Evolutionary conservation across 768 basidiomycete genomes (phyloP).

Genomic region (Steccherinum ochraceum): DNA sequence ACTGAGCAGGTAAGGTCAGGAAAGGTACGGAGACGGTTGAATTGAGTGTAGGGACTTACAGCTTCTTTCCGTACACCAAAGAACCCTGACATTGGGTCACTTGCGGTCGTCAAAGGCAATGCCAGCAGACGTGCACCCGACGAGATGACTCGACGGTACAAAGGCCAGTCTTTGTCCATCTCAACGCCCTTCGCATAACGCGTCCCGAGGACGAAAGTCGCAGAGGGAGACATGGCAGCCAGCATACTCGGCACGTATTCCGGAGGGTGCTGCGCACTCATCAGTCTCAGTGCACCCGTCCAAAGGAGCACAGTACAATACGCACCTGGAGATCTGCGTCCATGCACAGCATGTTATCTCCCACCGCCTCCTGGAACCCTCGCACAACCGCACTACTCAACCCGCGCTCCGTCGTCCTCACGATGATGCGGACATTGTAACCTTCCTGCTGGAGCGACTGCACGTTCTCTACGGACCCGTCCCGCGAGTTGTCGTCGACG

Average conservation of each 20-base stretch:
- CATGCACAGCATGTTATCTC: slow-evolving; percentile 26
- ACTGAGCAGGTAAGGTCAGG: slow-evolving; percentile 9
- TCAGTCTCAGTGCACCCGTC: background rate
- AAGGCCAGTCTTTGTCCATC: slow-evolving; percentile 25
- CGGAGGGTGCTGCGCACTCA: slow-evolving; percentile 18
- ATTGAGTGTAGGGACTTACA: slow-evolving; percentile 9
- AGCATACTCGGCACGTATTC: slow-evolving; percentile 24
- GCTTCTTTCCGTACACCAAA: slow-evolving; percentile 24
- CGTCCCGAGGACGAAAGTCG: slow-evolving; percentile 22
- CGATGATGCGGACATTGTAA: slow-evolving; percentile 25
- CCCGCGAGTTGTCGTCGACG: slow-evolving; percentile 26
- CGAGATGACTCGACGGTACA: slow-evolving; percentile 25
- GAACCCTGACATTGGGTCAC: slow-evolving; percentile 26
- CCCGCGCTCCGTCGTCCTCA: slow-evolving; percentile 23
- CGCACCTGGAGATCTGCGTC: slow-evolving; percentile 25
- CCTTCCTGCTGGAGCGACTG: slow-evolving; percentile 21
- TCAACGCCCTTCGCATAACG: slow-evolving; percentile 22
- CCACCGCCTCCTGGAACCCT: slow-evolving; percentile 23
- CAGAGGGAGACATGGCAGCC: slow-evolving; percentile 15
- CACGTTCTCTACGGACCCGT: slow-evolving; percentile 22
- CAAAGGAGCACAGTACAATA: background rate
- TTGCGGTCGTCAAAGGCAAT: slow-evolving; percentile 22
- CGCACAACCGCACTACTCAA: slow-evolving; percentile 23
- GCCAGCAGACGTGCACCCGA: slow-evolving; percentile 23
- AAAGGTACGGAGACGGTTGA: background rate